Base-by-base conservation (phyloP, 2,329 filamentous ascomycete species). In the Colletotrichum eremochloae region DNA sequence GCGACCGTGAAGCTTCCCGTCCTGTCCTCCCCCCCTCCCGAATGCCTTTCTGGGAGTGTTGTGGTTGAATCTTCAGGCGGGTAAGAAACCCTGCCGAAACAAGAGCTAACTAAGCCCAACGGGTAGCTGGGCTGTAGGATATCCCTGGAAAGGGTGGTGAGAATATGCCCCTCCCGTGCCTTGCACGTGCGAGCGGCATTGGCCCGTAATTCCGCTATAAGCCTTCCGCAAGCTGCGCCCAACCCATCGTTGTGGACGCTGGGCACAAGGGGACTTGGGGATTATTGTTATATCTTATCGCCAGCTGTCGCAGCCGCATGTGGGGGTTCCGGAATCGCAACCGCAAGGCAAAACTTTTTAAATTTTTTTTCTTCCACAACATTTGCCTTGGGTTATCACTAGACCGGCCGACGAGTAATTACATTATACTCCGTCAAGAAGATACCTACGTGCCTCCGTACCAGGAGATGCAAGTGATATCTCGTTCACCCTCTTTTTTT, bases 181-280 rank as follows among this genome's bases (percentile, higher is more conserved):
- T 69, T 42, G 69, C 66, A 72, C 70, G 66, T 72, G 70, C 70
- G 38, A 65, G 56, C 67, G 42, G 70, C 70, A 72, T 72, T 72
- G 70, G 66, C 57, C 58, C 66, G 60, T 60, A 71, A 61, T 72
- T 65, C 70, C 70, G 66, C 61, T 60, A 61, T 48, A 65, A 72
- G 67, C 68, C 66, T 67, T 48, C 69, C 53, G 24, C 46, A 33
- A 42, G 55, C n/a, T 57, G 53, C 55, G 55, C 12, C 36, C 20
- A 60, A 24, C 24, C 24, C 24, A 24, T 24, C 24, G 24, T 24
- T 24, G 24, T 24, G 24, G 24, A 24, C 24, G 24, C 24, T 24
- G 24, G 24, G 24, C 24, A 24, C 24, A 24, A 24, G 24, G 24
- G 24, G 24, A 24, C 24, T 71, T 68, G 57, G 18, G 36, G 62